Percentiles rank a stretch among this genome's conserved stretches.
Evolutionary conservation across 805 yeast genomes (phyloP).

Genomic region (Yarrowia sp.): DNA sequence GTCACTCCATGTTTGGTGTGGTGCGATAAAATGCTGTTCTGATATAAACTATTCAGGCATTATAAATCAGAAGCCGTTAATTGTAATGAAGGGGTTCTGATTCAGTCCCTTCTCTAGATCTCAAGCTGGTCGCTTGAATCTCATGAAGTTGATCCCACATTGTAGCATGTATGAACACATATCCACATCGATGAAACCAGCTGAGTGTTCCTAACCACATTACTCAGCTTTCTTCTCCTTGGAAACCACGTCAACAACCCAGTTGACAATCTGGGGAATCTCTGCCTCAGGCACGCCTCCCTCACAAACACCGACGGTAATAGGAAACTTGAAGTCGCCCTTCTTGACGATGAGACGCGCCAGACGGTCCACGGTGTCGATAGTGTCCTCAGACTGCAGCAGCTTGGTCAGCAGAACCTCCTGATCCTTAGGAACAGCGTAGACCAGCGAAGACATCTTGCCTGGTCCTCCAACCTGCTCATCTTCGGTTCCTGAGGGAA

Average conservation of each 20-base stretch:
- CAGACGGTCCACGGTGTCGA: background rate
- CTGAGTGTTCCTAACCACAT: too few species aligned
- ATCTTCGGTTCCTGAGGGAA: conserved; percentile 1
- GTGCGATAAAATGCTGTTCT: too few species aligned
- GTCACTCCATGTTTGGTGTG: too few species aligned
- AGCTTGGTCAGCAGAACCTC: conserved; percentile 13
- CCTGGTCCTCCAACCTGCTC: conserved; percentile 13
- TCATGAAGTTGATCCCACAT: too few species aligned
- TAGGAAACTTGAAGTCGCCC: background rate
- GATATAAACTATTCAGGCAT: too few species aligned
- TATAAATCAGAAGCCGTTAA: too few species aligned
- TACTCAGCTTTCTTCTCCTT: background rate
- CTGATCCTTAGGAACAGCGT: background rate
- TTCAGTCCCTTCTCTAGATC: too few species aligned
- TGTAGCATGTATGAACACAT: too few species aligned
- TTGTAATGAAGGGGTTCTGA: too few species aligned
- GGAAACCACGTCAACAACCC: background rate
- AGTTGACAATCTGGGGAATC: conserved; percentile 3
- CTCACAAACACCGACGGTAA: conserved; percentile 20
- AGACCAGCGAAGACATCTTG: background rate
- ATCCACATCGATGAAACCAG: too few species aligned
- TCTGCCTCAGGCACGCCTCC: conserved; percentile 19
- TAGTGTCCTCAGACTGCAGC: conserved; percentile 3
- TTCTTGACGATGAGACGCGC: conserved; percentile 1
- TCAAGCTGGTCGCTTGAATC: too few species aligned